Conservation (phyloP, 2,329 filamentous ascomycete species). For the Drechslera avenae region DNA sequence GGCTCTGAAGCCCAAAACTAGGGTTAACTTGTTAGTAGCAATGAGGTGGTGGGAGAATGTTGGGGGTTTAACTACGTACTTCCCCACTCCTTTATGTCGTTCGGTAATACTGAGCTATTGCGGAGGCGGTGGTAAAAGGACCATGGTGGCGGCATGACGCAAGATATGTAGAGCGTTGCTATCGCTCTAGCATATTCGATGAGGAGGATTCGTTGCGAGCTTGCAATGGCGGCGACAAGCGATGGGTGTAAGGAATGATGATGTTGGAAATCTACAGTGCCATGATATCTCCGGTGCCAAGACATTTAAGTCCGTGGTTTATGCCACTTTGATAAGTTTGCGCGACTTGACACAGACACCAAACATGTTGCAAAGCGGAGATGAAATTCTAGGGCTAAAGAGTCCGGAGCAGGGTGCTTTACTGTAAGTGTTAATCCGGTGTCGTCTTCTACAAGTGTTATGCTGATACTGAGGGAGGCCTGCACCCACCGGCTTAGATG, state of each 20-base stretch:
- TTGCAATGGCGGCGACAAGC: conserved; percentile 2
- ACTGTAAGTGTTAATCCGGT: conserved; percentile 18
- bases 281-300: conserved; percentile 24
- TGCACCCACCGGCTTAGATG: conserved; percentile 38
- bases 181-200: conserved; percentile 24
- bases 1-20: conserved; percentile 12
- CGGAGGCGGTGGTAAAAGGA: conserved; percentile 18
- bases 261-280: neutral
- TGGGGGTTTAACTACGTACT: neutral
- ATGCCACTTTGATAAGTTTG: conserved; percentile 12
- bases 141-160: conserved; percentile 31
- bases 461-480: conserved; percentile 21
- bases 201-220: conserved; percentile 1
- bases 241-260: neutral
- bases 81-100: conserved; percentile 5
- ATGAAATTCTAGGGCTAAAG: conserved; percentile 29
- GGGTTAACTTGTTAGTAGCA: neutral
- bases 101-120: conserved; percentile 6
- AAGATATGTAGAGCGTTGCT: conserved; percentile 8
- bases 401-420: conserved; percentile 17
- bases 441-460: neutral
- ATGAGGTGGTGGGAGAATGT: too few species aligned
- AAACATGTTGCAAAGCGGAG: conserved; percentile 18
- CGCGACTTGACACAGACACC: conserved; percentile 1
- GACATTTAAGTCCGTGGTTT: conserved; percentile 21